A percentile compares a stretch with the other conserved stretches of the same genome.
phyloP scores from a whole-genome alignment of 1,284 basidiomycete genomes.

The Leccinum pachyderme region DNA sequence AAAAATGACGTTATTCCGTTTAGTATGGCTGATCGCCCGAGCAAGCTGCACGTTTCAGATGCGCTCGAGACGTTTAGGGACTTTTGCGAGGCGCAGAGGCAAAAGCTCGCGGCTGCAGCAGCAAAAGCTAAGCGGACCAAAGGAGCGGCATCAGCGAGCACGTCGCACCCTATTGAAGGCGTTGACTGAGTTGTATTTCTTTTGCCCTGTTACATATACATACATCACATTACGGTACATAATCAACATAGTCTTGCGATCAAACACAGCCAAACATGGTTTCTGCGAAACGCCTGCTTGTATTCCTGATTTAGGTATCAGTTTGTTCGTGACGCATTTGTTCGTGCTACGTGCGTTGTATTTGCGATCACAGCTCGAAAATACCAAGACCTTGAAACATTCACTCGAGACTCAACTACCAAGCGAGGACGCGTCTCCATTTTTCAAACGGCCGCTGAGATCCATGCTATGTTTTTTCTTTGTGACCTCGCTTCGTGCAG shows the following conservation, averaged over 20 bases:
- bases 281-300: conserved; percentile 19
- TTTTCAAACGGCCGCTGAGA: neutral
- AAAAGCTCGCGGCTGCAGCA: conserved; percentile 33
- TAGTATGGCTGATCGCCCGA: conserved; percentile 53
- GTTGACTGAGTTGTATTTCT: conserved; percentile 26
- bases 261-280: conserved; percentile 12
- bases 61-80: conserved; percentile 46
- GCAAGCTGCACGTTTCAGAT: conserved; percentile 49
- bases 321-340: conserved; percentile 7
- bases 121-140: conserved; percentile 7
- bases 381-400: neutral
- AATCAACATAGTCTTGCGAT: conserved; percentile 2
- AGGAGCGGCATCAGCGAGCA: neutral
- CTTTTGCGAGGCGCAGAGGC: conserved; percentile 48
- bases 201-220: neutral
- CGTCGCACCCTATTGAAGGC: conserved; percentile 22
- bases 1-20: neutral
- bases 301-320: conserved; percentile 31
- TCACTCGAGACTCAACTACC: neutral
- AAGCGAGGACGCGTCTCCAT: neutral
- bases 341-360: neutral
- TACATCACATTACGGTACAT: conserved; percentile 9
- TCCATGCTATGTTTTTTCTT: neutral
- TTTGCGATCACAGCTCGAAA: neutral
- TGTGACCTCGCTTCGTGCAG: neutral